These are phyloP conservation scores for Ustilago esculenta DNA, from an alignment of 1,284 basidiomycete genomes.

Conservation along the genomic window DNA sequence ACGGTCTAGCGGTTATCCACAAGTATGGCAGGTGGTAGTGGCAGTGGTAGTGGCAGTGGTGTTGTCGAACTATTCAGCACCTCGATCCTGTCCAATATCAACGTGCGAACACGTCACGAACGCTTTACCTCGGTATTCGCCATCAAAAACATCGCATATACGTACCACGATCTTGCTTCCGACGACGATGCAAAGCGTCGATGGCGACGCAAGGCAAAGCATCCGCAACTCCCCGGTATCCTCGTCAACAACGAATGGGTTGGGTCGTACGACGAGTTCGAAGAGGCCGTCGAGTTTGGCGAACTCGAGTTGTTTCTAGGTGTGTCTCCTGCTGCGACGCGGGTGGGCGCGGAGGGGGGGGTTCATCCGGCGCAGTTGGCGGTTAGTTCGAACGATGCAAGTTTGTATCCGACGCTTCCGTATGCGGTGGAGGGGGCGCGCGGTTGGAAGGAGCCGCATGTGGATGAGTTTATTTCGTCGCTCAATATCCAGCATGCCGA, in stretches of 20 bases:
- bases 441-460: constrained; percentile 43
- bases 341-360: too few relatives aligned
- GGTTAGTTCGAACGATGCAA: constrained; percentile 45
- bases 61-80: constrained; percentile 67
- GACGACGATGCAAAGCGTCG: constrained; percentile 64
- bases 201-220: constrained; percentile 63
- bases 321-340: constrained; percentile 22
- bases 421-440: constrained; percentile 54
- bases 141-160: constrained; percentile 63
- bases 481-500: constrained; percentile 56
- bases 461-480: constrained; percentile 56
- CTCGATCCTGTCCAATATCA: constrained; percentile 64
- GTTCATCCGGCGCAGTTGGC: constrained; percentile 47
- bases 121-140: constrained; percentile 58
- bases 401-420: constrained; percentile 39
- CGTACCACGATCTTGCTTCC: constrained; percentile 64
- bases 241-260: constrained; percentile 66
- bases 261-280: constrained; percentile 65
- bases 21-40: too few relatives aligned
- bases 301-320: constrained; percentile 62
- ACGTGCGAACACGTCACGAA: constrained; percentile 61
- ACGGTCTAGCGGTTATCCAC: too few relatives aligned
- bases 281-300: constrained; percentile 65
- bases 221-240: constrained; percentile 61
- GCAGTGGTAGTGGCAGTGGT: too few relatives aligned